Percentiles rank a stretch among this genome's conserved stretches.
phyloP scores from a whole-genome alignment of 345 rosid species.

The Gossypioides kirkii region DNA sequence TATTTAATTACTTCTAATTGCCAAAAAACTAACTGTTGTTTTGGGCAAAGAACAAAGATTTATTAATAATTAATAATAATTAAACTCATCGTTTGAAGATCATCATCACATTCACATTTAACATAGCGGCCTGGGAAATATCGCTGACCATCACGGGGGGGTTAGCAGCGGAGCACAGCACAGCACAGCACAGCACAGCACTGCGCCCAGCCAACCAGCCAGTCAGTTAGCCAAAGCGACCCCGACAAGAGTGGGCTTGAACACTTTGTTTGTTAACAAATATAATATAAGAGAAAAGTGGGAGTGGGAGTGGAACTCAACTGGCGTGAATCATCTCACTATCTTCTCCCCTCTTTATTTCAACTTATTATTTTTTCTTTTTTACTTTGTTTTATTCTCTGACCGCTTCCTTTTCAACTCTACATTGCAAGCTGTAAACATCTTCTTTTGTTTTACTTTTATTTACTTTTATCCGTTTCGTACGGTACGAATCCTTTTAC shows the following conservation, averaged over 20 bases:
- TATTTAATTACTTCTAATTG: not conserved
- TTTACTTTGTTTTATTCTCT: conserved; percentile 15
- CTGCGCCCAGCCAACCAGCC: conserved; percentile 12
- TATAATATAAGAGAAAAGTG: not conserved
- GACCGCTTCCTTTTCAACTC: not conserved
- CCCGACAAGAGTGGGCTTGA: conserved; percentile 14
- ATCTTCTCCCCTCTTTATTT: not conserved
- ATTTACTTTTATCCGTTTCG: not conserved
- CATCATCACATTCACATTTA: conserved; percentile 6
- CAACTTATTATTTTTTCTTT: not conserved
- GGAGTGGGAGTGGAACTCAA: not conserved
- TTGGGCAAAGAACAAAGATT: not conserved
- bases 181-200: not conserved
- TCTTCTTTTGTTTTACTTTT: not conserved
- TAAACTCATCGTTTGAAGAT: not conserved
- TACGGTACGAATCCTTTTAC: conserved; percentile 16
- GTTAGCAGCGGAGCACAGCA: not conserved
- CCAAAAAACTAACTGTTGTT: not conserved
- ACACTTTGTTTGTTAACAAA: not conserved
- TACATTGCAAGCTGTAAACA: conserved; percentile 4
- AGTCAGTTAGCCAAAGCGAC: not conserved
- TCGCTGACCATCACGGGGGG: not conserved
- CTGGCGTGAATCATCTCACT: conserved; percentile 28
- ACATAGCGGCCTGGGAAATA: not conserved
- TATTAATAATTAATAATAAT: no score